phyloP scores from a whole-genome alignment of 1,284 basidiomycete species.

The Fomes fomentarius region DNA sequence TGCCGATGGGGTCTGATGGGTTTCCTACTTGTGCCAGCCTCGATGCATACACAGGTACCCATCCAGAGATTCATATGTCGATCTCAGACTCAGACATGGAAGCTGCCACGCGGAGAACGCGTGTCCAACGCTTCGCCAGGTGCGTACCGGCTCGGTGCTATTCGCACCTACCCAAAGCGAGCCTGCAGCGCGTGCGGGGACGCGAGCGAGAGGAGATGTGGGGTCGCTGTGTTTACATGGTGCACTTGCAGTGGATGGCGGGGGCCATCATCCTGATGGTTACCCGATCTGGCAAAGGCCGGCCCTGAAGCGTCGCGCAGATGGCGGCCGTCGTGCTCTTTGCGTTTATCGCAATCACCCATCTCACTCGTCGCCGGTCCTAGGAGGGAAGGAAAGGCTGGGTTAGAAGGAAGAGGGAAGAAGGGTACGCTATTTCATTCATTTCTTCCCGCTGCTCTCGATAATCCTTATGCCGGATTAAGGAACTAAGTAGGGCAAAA shows the following conservation, averaged over 20 bases:
- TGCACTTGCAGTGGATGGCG: neutral
- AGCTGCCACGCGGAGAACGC: constrained; percentile 8
- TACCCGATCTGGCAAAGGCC: constrained; percentile 23
- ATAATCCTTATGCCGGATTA: constrained; percentile 19
- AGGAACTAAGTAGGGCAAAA: constrained; percentile 39
- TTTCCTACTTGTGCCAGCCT: too few relatives aligned
- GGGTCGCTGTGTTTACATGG: too few relatives aligned
- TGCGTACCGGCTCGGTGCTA: neutral
- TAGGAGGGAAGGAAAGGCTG: constrained; percentile 47
- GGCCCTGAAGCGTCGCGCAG: constrained; percentile 17
- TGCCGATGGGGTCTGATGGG: too few relatives aligned
- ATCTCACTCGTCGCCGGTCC: constrained; percentile 39
- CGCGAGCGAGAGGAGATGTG: neutral
- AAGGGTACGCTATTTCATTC: constrained; percentile 18
- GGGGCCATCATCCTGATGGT: constrained; percentile 25
- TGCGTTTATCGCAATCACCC: constrained; percentile 35
- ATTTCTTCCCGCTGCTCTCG: neutral
- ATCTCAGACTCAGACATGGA: constrained; percentile 3
- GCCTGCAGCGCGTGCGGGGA: neutral
- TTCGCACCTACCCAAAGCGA: neutral
- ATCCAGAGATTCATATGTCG: neutral
- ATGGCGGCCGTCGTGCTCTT: constrained; percentile 8
- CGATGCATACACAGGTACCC: too few relatives aligned
- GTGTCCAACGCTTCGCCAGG: constrained; percentile 5
- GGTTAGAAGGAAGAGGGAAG: constrained; percentile 52